Evolutionary conservation across 345 rosid species (phyloP).

Genomic region (Stellera chamaejasme): DNA sequence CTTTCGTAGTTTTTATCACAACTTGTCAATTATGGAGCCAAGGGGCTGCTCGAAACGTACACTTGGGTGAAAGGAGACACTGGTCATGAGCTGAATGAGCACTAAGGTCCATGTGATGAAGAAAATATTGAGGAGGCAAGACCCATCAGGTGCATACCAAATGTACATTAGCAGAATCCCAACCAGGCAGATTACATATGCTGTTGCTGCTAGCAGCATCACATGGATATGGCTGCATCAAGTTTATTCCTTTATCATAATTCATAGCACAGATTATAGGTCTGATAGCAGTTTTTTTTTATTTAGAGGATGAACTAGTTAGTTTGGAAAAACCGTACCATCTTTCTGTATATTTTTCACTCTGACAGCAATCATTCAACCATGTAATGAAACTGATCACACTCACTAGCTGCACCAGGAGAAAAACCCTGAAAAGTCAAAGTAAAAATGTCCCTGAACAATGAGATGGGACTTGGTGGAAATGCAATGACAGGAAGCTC

Average conservation of each 20-base stretch:
- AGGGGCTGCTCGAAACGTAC: conserved; percentile 23
- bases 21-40: conserved; percentile 6
- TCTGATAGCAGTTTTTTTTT: background rate
- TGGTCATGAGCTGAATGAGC: conserved; percentile 91
- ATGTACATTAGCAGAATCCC: conserved; percentile 92
- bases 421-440: conserved; percentile 67
- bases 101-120: conserved; percentile 90
- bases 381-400: conserved; percentile 88
- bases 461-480: background rate
- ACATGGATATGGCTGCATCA: conserved; percentile 62
- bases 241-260: conserved; percentile 3
- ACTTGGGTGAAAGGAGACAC: conserved; percentile 79
- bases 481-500: conserved; percentile 5
- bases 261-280: background rate
- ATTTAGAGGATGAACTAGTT: background rate
- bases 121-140: conserved; percentile 91
- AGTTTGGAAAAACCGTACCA: conserved; percentile 35
- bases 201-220: conserved; percentile 56
- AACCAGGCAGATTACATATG: conserved; percentile 65
- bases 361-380: conserved; percentile 65
- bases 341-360: conserved; percentile 56
- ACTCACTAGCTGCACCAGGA: conserved; percentile 82
- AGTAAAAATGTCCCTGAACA: conserved; percentile 6
- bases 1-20: background rate
- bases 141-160: conserved; percentile 79